Evolutionary conservation across 108 stramenopile species (phyloP), one percentile per base, ranked within the genome.

Genomic region (Skeletonema tropicum): DNA sequence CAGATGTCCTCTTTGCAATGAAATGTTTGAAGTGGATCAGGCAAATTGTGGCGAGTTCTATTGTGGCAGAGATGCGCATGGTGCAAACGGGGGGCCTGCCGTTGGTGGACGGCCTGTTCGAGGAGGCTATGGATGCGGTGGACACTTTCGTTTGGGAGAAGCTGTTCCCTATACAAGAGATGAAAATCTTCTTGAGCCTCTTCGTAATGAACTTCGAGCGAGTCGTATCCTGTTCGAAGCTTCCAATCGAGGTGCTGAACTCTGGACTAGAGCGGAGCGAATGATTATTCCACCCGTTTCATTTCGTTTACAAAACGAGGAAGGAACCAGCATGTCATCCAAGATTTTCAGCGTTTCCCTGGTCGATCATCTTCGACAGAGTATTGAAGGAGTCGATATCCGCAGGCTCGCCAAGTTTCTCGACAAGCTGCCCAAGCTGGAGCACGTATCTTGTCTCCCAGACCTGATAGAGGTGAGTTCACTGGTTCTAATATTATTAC

Each of bases 391-490:
- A 14, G 52, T 57, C 23, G 21, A 49, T 32, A 63, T 60, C 45
- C 10, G 69, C 31, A 15, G 55, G 17, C 61, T 76, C 29, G 36
- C 60, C 29, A 10, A 17, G 13, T 62, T 70, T 46, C 29, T 71
- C 1, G 25, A 70, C 12, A 17, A 61, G 11, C 19, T 64, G 17
- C 69, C 69, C 26, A 57, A 8, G 13, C 59, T 76, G 36, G 61
- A 71, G 36, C 61, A 70, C 33, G 14, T 76, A 23, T 32, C 75
- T 6, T 69, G 46, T 29, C 75, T 76, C 19, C 75, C 75, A 26
- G 75, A 76, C 39, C 42, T 76, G 60, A 76, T 76, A 26, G 75
- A 76, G 68, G 71, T 72, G 42, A 72, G 71, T 72, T 23, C n/a
- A 7, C 23, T 29, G 52, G 52, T 55, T 23, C 5, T 9, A 55